Percentiles rank a stretch among this genome's conserved stretches.
These are phyloP conservation scores for Exophiala alcalophila DNA, from an alignment of 2,329 filamentous ascomycete species.

Conservation along the genomic window DNA sequence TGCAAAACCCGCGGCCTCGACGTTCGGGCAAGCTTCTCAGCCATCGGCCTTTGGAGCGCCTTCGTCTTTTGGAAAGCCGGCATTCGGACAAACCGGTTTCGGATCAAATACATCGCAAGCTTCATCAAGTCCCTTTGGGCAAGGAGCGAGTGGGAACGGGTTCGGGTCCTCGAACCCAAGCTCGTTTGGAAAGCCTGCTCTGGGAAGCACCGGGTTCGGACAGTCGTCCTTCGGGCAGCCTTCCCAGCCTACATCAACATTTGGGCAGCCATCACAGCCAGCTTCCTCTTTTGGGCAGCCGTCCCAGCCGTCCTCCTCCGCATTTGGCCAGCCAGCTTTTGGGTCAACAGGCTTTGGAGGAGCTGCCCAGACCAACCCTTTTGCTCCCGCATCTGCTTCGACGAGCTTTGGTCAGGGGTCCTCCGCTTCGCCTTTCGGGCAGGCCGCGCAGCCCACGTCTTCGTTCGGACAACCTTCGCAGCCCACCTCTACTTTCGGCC, in stretches of 20 bases:
- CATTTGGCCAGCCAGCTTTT: constrained; percentile 39
- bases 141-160: constrained; percentile 1
- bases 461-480: constrained; percentile 34
- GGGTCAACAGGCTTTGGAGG: constrained; percentile 37
- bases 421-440: constrained; percentile 33
- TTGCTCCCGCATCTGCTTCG: constrained; percentile 31
- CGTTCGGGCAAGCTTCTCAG: constrained; percentile 43
- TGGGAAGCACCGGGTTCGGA: constrained; percentile 15
- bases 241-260: constrained; percentile 29
- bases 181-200: constrained; percentile 17
- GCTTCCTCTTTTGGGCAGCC: constrained; percentile 33
- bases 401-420: constrained; percentile 21
- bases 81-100: constrained; percentile 42
- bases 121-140: constrained; percentile 12
- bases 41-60: constrained; percentile 33
- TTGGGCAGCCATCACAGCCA: constrained; percentile 36
- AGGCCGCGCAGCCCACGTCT: constrained; percentile 34
- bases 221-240: constrained; percentile 38
- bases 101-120: constrained; percentile 4
- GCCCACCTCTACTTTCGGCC: constrained; percentile 22
- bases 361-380: constrained; percentile 33
- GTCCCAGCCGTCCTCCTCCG: constrained; percentile 31
- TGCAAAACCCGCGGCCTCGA: constrained; percentile 31
- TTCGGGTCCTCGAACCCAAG: constrained; percentile 15
- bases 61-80: constrained; percentile 36